Evolutionary conservation across 2,329 filamentous ascomycete genomes (phyloP).

Genomic region (Tolypocladium inflatum): DNA sequence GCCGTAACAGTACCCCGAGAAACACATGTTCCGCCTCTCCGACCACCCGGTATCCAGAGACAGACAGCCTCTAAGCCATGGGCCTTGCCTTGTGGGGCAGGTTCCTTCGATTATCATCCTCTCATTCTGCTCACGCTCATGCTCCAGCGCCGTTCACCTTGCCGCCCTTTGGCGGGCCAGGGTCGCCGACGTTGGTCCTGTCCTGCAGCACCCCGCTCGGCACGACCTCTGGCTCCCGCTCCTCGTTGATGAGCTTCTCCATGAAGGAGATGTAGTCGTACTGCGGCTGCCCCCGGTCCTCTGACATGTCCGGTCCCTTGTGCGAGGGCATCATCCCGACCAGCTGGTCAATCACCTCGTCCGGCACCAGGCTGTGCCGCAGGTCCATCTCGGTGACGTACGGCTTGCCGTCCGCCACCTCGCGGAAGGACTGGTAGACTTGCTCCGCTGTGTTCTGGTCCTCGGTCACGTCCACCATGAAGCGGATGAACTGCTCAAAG

Average conservation of each 20-base stretch:
- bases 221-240: slow-evolving; percentile 15
- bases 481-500: slow-evolving; percentile 97
- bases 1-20: not conserved
- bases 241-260: slow-evolving; percentile 64
- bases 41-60: not conserved
- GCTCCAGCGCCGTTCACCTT: slow-evolving; percentile 23
- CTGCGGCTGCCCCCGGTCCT: slow-evolving; percentile 76
- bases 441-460: slow-evolving; percentile 98
- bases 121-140: not conserved
- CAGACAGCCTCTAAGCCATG: not conserved
- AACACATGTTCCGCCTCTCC: not conserved
- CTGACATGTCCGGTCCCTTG: slow-evolving; percentile 73
- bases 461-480: slow-evolving; percentile 98
- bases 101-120: not conserved
- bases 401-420: slow-evolving; percentile 96
- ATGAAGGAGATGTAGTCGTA: slow-evolving; percentile 98
- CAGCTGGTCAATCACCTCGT: slow-evolving; percentile 92
- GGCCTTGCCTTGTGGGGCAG: no score
- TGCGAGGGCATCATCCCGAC: slow-evolving; percentile 79
- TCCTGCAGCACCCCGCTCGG: slow-evolving; percentile 23
- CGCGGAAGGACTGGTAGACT: slow-evolving; percentile 94
- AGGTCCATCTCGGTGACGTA: slow-evolving; percentile 98
- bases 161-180: slow-evolving; percentile 20
- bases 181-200: slow-evolving; percentile 20
- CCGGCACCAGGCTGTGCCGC: slow-evolving; percentile 86